These are phyloP conservation scores for Arthrobotrys musiformis DNA, from an alignment of 2,329 filamentous ascomycete genomes.

Conservation along the genomic window DNA sequence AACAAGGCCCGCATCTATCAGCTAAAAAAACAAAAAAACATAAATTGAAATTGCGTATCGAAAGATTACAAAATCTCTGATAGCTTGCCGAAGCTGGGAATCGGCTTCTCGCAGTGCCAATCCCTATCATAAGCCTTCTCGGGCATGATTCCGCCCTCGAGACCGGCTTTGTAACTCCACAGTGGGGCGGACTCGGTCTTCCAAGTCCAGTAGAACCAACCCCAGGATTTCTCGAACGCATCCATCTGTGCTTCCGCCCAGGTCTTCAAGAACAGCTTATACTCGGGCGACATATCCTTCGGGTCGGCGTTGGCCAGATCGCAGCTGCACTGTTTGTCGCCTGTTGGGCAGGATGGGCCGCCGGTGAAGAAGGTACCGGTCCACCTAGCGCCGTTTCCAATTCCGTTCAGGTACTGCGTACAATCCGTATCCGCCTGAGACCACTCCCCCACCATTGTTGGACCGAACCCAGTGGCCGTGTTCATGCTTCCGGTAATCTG, in stretches of 20 bases:
- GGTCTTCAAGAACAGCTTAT: slow-evolving; percentile 85
- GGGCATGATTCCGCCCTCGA: slow-evolving; percentile 82
- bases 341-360: slow-evolving; percentile 77
- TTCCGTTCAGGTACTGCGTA: slow-evolving; percentile 85
- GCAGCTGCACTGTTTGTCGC: slow-evolving; percentile 75
- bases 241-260: slow-evolving; percentile 96
- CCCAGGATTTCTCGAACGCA: slow-evolving; percentile 90
- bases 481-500: slow-evolving; percentile 80
- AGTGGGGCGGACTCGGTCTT: slow-evolving; percentile 84
- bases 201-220: slow-evolving; percentile 99
- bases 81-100: slow-evolving; percentile 64
- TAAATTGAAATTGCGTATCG: neutral
- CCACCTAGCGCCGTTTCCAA: slow-evolving; percentile 85
- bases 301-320: slow-evolving; percentile 78
- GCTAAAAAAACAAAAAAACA: neutral
- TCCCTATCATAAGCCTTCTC: slow-evolving; percentile 74
- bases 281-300: slow-evolving; percentile 74
- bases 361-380: slow-evolving; percentile 79
- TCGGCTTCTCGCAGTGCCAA: slow-evolving; percentile 71
- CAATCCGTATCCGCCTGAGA: slow-evolving; percentile 98
- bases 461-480: slow-evolving; percentile 82
- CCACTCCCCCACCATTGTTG: slow-evolving; percentile 96
- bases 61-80: slow-evolving; percentile 26
- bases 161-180: slow-evolving; percentile 89
- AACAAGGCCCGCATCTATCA: neutral